Base-by-base conservation (phyloP, 2,329 filamentous ascomycete species). In the Penicillium palitans region DNA sequence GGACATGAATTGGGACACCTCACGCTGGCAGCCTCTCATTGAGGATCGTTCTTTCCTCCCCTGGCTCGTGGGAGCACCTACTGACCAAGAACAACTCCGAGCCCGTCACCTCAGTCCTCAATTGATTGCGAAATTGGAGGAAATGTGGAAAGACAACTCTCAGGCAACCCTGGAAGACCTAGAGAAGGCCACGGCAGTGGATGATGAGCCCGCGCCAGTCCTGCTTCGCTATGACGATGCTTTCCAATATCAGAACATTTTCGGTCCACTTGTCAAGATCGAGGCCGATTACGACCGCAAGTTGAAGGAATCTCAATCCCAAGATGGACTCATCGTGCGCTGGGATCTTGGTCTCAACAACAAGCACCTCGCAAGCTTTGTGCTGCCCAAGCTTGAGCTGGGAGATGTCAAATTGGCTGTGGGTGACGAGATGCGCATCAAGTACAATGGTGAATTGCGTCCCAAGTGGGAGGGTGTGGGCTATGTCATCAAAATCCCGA, bases 1-100 rank as follows among this genome's bases (percentile, higher is more conserved):
- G 78, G 95, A 99, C 71, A 98, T 99, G 93, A 99, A 95, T 75
- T 99, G 95, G 95, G 95, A 99, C 74, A 96, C 93, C 6, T 96
- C 93, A 27, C 87, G 93, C 72, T 99, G 95, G 95, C 93, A 98
- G 74, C 95, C 95, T 13, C 82, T 99, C 58, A 98, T 99, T 64
- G 93, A 97, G 76, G 95, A 99, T 72, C 91, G 95, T 50, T 95
- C 92, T 17, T 99, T 99, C 73, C 79, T 99, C 39, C 84, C 89
- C 40, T 99, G 95, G 95, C 90, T 99, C 25, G 93, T 99, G 8
- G 86, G 87, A 46, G 83, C 90, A 10, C 95, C 95, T 1, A 90
- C 90, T 35, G 96, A 99, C 72, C 90, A 95, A 67, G 95, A 99
- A 78, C 95, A 98, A 77, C 88, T 99, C 61, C 91, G 95, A 58